Percentiles rank a stretch among this genome's conserved stretches.
These are phyloP conservation scores for Paecilomyces sp. DNA, from an alignment of 2,329 filamentous ascomycete species.

Conservation along the genomic window DNA sequence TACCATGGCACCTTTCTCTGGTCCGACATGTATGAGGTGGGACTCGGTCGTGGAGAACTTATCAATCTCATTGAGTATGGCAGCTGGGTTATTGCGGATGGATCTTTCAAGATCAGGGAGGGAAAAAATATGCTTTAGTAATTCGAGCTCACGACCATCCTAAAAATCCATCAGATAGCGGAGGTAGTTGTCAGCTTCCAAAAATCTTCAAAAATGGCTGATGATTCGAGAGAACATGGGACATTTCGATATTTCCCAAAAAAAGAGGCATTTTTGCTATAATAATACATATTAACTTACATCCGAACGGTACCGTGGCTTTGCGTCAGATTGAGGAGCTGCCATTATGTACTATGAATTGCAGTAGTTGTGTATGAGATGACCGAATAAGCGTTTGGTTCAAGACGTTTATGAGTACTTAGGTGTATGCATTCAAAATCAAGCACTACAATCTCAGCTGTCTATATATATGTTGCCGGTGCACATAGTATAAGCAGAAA, in stretches of 20 bases:
- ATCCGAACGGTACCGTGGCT: background rate
- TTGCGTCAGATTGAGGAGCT: background rate
- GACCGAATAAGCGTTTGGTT: background rate
- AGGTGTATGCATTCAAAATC: background rate
- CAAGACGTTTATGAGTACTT: background rate
- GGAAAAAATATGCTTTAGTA: constrained; percentile 62
- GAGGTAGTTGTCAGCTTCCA: background rate
- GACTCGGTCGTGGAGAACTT: constrained; percentile 59
- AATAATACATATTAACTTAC: background rate
- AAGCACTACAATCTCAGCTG: background rate
- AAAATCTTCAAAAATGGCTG: background rate
- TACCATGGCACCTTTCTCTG: constrained; percentile 66
- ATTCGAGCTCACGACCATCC: constrained; percentile 66
- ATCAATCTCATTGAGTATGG: constrained; percentile 63
- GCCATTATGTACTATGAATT: background rate
- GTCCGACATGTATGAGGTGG: constrained; percentile 74
- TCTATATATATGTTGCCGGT: background rate
- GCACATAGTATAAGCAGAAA: background rate
- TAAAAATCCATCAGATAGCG: constrained; percentile 24
- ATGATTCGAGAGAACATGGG: background rate
- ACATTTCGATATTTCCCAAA: too few relatives aligned
- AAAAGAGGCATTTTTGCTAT: background rate
- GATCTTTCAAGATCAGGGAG: constrained; percentile 53
- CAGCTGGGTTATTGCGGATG: constrained; percentile 55
- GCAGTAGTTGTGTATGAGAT: background rate